Evolutionary conservation across 768 basidiomycete genomes (phyloP).

Genomic region (Boletus sp.): DNA sequence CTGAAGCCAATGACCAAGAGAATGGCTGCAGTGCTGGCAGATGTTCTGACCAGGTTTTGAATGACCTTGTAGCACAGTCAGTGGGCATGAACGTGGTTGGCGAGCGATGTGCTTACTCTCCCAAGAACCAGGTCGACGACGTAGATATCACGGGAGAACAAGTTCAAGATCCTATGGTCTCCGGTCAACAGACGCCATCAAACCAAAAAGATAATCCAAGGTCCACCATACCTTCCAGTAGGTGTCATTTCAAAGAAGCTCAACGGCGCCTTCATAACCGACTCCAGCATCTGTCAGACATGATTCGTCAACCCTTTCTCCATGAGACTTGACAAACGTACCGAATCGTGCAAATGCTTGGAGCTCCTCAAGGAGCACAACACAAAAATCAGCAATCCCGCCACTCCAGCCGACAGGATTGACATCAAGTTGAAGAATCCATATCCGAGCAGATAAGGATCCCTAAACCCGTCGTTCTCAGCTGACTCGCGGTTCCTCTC

Average conservation of each 20-base stretch:
- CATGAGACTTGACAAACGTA: constrained; percentile 31
- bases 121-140: constrained; percentile 83
- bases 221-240: constrained; percentile 58
- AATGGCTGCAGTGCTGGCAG: constrained; percentile 56
- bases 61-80: constrained; percentile 42
- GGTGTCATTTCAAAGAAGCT: constrained; percentile 91
- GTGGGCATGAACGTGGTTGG: background rate
- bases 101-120: constrained; percentile 37
- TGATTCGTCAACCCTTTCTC: background rate
- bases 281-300: constrained; percentile 61
- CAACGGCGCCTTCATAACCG: constrained; percentile 79
- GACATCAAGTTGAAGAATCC: constrained; percentile 63
- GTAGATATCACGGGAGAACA: constrained; percentile 88
- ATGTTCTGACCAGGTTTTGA: constrained; percentile 64
- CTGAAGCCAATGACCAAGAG: constrained; percentile 72
- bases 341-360: constrained; percentile 70
- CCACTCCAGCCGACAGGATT: constrained; percentile 49
- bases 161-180: constrained; percentile 66
- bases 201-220: background rate
- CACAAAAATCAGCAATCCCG: constrained; percentile 71
- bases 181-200: background rate
- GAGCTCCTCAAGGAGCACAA: constrained; percentile 73
- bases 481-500: constrained; percentile 68
- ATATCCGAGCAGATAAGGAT: constrained; percentile 58
- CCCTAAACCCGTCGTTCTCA: constrained; percentile 51